Conservation (phyloP, 176 grass and related monocot genomes). For the Raddia distichophylla region DNA sequence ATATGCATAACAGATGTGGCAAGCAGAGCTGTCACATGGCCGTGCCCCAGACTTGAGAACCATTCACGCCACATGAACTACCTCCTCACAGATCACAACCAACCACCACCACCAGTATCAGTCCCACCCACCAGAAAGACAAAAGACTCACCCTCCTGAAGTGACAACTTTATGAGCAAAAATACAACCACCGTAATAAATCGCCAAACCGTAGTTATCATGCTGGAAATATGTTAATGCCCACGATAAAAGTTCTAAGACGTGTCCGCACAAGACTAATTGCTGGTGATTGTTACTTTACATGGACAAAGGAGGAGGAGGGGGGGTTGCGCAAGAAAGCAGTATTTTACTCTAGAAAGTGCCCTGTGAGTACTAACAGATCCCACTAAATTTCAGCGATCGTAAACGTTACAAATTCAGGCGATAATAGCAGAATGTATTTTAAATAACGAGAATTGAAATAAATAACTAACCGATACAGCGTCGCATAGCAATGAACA, state of each 20-base stretch:
- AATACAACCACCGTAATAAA: neutral
- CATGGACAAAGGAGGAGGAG: neutral
- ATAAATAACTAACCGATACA: too few relatives aligned
- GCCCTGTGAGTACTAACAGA: neutral
- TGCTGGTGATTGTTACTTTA: neutral
- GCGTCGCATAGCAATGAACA: neutral
- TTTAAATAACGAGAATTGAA: neutral
- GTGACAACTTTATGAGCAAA: neutral
- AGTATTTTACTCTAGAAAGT: neutral
- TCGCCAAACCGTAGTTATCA: neutral
- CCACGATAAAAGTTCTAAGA: neutral
- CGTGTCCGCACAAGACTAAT: neutral
- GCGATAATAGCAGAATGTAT: neutral
- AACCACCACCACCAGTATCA: neutral
- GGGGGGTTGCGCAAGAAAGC: neutral
- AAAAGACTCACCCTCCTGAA: conserved; percentile 9
- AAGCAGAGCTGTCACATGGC: neutral
- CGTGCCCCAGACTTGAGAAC: neutral
- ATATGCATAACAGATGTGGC: neutral
- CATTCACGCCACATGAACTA: conserved; percentile 10
- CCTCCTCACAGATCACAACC: neutral
- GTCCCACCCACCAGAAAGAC: neutral
- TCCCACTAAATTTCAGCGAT: neutral
- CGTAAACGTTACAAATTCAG: neutral
- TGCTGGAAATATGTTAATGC: neutral